A percentile compares a stretch with the other conserved stretches of the same genome.
Conservation (phyloP, 148 eudicot species). For the Silene uniflora region DNA sequence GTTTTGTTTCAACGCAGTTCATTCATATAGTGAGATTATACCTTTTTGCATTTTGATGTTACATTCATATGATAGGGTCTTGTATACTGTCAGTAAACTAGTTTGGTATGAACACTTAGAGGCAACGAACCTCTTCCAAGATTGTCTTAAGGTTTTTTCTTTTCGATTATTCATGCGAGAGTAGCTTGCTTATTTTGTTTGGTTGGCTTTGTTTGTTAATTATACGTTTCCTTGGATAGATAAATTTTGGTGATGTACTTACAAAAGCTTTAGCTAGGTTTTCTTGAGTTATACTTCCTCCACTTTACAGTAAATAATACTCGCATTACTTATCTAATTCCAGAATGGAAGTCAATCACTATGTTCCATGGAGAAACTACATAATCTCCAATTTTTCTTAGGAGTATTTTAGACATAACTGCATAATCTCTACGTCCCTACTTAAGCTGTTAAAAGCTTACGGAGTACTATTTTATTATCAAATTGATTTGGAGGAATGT, state of each 20-base stretch:
- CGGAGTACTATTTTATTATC: background rate
- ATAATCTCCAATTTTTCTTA: background rate
- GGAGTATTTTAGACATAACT: background rate
- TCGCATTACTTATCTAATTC: background rate
- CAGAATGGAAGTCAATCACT: background rate
- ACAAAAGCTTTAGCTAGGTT: background rate
- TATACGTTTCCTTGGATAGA: background rate
- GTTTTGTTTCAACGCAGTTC: background rate
- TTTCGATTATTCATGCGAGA: background rate
- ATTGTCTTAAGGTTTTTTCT: background rate
- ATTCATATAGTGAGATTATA: background rate
- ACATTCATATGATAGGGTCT: background rate
- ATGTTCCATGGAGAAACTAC: background rate
- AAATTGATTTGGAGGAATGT: too few relatives aligned
- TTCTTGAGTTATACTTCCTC: background rate
- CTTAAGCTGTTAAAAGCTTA: background rate
- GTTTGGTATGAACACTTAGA: background rate
- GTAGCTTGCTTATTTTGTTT: constrained; percentile 4
- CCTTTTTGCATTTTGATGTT: background rate
- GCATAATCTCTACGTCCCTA: background rate
- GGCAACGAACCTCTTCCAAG: background rate
- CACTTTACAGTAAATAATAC: background rate
- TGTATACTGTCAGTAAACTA: constrained; percentile 1
- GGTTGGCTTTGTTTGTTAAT: background rate
- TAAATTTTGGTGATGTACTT: background rate